Evolutionary conservation across 2,329 filamentous ascomycete genomes (phyloP).

Genomic region (Colletotrichum musae): DNA sequence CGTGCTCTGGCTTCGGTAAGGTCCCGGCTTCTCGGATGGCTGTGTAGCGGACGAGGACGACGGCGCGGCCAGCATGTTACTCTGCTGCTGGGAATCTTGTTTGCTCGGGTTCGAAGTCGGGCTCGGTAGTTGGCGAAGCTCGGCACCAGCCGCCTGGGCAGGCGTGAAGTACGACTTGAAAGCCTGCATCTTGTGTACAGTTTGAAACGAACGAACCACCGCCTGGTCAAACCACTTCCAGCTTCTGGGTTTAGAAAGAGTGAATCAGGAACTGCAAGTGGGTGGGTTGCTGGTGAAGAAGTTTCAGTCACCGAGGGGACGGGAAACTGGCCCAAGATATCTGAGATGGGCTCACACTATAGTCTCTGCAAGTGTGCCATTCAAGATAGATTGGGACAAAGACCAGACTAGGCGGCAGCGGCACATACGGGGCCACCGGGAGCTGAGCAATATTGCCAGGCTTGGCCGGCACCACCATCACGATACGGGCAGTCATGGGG

Average conservation of each 20-base stretch:
- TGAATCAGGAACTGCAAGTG: slow-evolving; percentile 19
- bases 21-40: slow-evolving; percentile 29
- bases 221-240: slow-evolving; percentile 31
- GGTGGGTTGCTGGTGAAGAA: slow-evolving; percentile 1
- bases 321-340: slow-evolving; percentile 33
- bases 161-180: slow-evolving; percentile 41
- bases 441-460: slow-evolving; percentile 35
- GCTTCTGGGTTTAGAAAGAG: slow-evolving; percentile 26
- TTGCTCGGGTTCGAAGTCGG: slow-evolving; percentile 5
- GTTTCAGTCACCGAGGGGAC: slow-evolving; percentile 10
- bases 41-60: slow-evolving; percentile 4
- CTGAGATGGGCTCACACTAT: slow-evolving; percentile 17
- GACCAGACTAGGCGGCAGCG: slow-evolving; percentile 24
- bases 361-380: slow-evolving; percentile 14
- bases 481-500: slow-evolving; percentile 19
- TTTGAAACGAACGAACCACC: slow-evolving; percentile 35
- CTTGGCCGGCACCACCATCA: slow-evolving; percentile 21
- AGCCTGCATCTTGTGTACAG: slow-evolving; percentile 34
- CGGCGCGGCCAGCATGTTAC: slow-evolving; percentile 2
- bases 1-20: slow-evolving; percentile 28
- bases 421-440: slow-evolving; percentile 34
- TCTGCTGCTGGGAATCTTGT: neutral
- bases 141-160: slow-evolving; percentile 24
- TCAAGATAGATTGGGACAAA: slow-evolving; percentile 21
- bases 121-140: slow-evolving; percentile 8